Base-by-base conservation (phyloP, 179 eudicot genomes). In the Silene noctiflora region DNA sequence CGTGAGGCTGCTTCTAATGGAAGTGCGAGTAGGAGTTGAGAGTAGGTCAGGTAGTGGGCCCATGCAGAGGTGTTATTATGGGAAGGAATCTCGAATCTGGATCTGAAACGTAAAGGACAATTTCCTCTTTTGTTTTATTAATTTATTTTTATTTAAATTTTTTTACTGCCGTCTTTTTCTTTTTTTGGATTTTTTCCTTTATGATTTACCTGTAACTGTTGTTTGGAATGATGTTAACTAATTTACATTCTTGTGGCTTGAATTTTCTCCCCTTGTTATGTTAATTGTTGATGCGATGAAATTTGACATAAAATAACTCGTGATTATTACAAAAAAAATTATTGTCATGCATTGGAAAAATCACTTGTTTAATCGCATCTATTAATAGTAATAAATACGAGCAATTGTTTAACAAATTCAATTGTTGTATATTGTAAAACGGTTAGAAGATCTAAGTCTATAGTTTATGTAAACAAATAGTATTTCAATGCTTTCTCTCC, bases 91-190 rank as follows among this genome's bases (percentile, higher is more conserved):
- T 35, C 42, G 66, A 78, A 78, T 78, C 65, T 73, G 76, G 63
- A 71, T 78, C 72, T 78, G 72, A 20, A 59, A 78, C 72, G 80
- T 29, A 64, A 78, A 78, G 42, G 64, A 51, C 80, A 72, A 44
- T 71, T 70, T 71, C 24, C 71, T 59, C 69, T 69, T 39, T 69
- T 68, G 67, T 68, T 55, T 67, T 24, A 14, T 58, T 33, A 29
- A 27, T 27, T 29, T 29, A 2, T 29, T 29, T 29, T 29, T 29
- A 29, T 29, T 29, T 29, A 1, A 0, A 29, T 29, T 35, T 62
- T 62, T 13, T 73, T 39, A 16, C 24, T 53, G 64, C 42, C 58
- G 12, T 58, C 17, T 35, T 76, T 56, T 61, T 10, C 11, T 62
- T 71, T 46, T 29, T 29, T 29, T 29, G 33, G 33, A 25, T 33